Evolutionary conservation across 1,284 basidiomycete species (phyloP).

Genomic region (Cutaneotrichosporon curvatum): DNA sequence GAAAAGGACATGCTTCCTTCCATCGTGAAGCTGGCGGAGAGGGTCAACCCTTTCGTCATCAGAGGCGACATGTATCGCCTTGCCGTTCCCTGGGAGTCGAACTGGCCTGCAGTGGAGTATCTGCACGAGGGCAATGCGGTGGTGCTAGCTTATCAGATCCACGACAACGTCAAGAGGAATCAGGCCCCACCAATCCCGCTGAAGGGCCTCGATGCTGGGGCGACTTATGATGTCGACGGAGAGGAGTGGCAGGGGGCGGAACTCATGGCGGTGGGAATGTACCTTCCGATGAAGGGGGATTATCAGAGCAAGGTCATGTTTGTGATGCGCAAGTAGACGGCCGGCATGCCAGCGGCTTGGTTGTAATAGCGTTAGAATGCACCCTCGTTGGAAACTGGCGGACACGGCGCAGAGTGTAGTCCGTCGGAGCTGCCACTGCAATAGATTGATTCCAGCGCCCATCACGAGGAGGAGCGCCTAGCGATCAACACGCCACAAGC

Average conservation of each 20-base stretch:
- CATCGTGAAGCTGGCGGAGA: slow-evolving; percentile 16
- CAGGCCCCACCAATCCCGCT: slow-evolving; percentile 13
- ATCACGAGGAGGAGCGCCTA: too few species aligned
- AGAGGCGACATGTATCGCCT: slow-evolving; percentile 24
- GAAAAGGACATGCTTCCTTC: slow-evolving; percentile 18
- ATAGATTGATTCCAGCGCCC: too few species aligned
- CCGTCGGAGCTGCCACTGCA: too few species aligned
- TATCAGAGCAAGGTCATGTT: slow-evolving; percentile 5
- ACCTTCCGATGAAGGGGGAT: slow-evolving; percentile 2
- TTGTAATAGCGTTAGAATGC: too few species aligned
- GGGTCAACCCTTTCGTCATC: slow-evolving; percentile 23
- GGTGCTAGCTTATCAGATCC: slow-evolving; percentile 13
- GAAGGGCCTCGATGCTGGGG: slow-evolving; percentile 13
- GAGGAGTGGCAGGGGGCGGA: slow-evolving; percentile 3
- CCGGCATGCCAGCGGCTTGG: too few species aligned
- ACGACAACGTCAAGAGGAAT: neutral
- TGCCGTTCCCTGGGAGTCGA: slow-evolving; percentile 13
- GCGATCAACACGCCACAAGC: too few species aligned
- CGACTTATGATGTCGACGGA: slow-evolving; percentile 16
- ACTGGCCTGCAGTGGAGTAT: slow-evolving; percentile 26
- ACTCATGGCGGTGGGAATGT: slow-evolving; percentile 4
- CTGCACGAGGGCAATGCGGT: slow-evolving; percentile 1
- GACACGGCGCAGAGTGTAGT: too few species aligned
- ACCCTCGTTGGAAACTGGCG: too few species aligned
- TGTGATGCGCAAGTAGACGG: neutral